Evolutionary conservation across 805 yeast species (phyloP).

Genomic region (Ogataea degrootiae): DNA sequence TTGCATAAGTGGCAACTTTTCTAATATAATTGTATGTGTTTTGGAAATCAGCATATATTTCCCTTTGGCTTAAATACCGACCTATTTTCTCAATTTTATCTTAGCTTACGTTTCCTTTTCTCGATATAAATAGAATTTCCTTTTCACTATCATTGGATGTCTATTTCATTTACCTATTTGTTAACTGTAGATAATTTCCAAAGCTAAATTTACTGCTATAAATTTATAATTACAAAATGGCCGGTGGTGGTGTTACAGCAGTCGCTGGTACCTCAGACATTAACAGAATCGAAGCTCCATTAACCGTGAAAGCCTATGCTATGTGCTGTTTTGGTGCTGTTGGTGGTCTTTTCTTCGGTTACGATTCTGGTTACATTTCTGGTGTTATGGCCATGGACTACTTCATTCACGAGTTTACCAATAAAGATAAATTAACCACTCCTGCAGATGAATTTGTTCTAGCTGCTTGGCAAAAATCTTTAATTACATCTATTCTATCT

Average conservation of each 20-base stretch:
- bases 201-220: too few relatives aligned
- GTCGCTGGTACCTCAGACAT: constrained; percentile 5
- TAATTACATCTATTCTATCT: constrained; percentile 70
- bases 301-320: constrained; percentile 31
- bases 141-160: too few relatives aligned
- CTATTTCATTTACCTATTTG: too few relatives aligned
- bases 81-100: too few relatives aligned
- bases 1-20: too few relatives aligned
- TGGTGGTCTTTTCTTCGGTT: constrained; percentile 65
- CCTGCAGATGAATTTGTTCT: constrained; percentile 18
- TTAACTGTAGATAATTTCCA: too few relatives aligned
- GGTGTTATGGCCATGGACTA: constrained; percentile 64
- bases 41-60: too few relatives aligned
- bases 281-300: constrained; percentile 33
- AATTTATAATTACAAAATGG: neutral
- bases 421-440: constrained; percentile 15
- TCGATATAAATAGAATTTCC: too few relatives aligned
- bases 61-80: too few relatives aligned
- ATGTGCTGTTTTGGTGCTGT: constrained; percentile 58
- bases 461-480: constrained; percentile 30
- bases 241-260: constrained; percentile 4
- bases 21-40: too few relatives aligned
- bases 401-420: constrained; percentile 27
- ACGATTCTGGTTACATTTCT: constrained; percentile 46
- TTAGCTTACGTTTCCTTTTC: too few relatives aligned